Evolutionary conservation across 2,329 filamentous ascomycete genomes (phyloP).

Genomic region (Trichophyton benhamiae): DNA sequence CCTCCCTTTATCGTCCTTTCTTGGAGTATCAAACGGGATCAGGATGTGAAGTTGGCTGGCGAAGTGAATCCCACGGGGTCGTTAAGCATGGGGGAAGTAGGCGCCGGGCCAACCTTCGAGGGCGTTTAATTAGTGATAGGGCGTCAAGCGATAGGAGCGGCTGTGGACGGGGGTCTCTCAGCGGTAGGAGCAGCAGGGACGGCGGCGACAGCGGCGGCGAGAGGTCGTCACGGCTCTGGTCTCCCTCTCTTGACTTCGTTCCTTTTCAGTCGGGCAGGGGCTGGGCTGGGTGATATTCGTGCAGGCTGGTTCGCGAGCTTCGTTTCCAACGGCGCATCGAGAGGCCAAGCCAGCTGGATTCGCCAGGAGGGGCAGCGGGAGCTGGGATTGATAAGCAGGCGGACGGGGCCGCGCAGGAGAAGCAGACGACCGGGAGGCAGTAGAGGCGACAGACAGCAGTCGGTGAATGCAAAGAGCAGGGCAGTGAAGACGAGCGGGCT

Average conservation of each 20-base stretch:
- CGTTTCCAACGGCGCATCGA: background rate
- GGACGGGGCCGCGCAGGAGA: background rate
- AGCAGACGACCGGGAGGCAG: background rate
- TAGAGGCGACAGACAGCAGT: background rate
- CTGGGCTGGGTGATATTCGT: background rate
- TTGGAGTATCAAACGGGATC: background rate
- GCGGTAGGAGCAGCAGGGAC: background rate
- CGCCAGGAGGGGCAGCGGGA: background rate
- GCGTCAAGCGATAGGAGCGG: conserved; percentile 3
- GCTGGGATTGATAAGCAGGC: background rate
- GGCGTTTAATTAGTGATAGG: background rate
- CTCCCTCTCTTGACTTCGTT: background rate
- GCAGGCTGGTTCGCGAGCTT: background rate
- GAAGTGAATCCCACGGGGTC: background rate
- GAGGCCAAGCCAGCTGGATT: background rate
- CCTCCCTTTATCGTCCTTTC: background rate
- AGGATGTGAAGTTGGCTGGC: background rate
- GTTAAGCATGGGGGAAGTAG: background rate
- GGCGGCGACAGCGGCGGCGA: background rate
- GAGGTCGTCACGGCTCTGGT: too few relatives aligned
- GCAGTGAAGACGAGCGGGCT: background rate
- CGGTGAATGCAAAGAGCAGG: background rate
- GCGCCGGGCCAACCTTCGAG: background rate
- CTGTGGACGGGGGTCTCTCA: background rate
- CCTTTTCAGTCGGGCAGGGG: background rate